Conservation (phyloP, 257 asterid species). For the Primulina huaijiensis region DNA sequence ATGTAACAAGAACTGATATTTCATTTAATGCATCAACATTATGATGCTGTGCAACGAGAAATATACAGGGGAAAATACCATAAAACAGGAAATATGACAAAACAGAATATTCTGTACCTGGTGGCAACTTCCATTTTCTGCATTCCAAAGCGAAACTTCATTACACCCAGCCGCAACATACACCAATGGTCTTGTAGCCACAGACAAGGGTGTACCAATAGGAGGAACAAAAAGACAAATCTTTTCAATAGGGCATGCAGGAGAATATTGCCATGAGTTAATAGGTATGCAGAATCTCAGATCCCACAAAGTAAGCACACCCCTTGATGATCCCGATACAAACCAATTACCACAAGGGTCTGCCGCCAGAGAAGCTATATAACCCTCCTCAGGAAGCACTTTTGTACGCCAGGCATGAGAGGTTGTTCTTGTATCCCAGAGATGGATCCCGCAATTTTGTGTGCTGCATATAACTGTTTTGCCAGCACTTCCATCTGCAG, state of each 20-base stretch:
- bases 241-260: constrained; percentile 78
- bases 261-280: constrained; percentile 86
- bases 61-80: constrained; percentile 10
- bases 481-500: constrained; percentile 64
- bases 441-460: constrained; percentile 85
- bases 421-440: constrained; percentile 82
- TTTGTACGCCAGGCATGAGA: constrained; percentile 77
- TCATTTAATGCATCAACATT: constrained; percentile 13
- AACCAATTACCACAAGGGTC: constrained; percentile 99
- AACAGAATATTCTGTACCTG: constrained; percentile 51
- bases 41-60: constrained; percentile 5
- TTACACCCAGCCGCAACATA: constrained; percentile 98
- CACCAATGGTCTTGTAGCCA: constrained; percentile 85
- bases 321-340: constrained; percentile 96
- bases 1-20: background rate
- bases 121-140: constrained; percentile 98
- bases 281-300: constrained; percentile 96
- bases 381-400: constrained; percentile 86
- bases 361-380: constrained; percentile 76
- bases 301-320: constrained; percentile 97
- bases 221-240: constrained; percentile 96
- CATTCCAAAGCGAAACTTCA: constrained; percentile 98
- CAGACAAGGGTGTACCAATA: constrained; percentile 67
- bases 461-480: constrained; percentile 82
- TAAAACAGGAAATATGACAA: background rate